Conservation (phyloP, 257 asterid species). For the Solanum medicagineum region DNA sequence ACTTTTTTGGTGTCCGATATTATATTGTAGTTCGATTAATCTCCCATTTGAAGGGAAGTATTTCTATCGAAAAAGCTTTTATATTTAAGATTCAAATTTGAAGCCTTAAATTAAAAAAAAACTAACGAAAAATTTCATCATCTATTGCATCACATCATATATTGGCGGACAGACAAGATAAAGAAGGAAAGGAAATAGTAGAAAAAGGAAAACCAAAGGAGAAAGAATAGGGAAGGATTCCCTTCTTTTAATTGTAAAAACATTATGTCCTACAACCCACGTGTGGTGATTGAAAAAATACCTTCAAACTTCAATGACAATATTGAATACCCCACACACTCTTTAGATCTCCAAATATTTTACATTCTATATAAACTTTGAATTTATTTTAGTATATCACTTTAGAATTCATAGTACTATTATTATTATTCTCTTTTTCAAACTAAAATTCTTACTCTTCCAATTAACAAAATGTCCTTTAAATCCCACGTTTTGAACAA, state of each 20-base stretch:
- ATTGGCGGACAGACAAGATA: background rate
- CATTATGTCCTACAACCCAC: conserved; percentile 11
- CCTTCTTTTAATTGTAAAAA: background rate
- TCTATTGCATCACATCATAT: background rate
- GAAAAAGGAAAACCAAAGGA: background rate
- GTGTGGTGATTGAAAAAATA: conserved; percentile 6
- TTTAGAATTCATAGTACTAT: background rate
- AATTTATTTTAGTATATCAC: background rate
- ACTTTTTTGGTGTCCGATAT: background rate
- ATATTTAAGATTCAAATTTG: rapidly evolving
- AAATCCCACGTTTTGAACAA: background rate
- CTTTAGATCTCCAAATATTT: background rate
- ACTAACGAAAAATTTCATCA: no score
- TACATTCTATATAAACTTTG: background rate
- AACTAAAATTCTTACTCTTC: background rate
- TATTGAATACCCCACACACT: conserved; percentile 3
- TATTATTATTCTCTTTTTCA: background rate
- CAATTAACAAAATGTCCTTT: background rate
- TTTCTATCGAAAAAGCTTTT: background rate
- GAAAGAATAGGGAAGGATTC: background rate
- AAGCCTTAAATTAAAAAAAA: background rate
- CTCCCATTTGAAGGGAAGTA: background rate
- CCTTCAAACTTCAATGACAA: conserved; percentile 3
- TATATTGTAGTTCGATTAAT: rapidly evolving
- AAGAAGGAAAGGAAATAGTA: background rate